Evolutionary conservation across 805 yeast species (phyloP), one percentile per base, ranked within the genome.

Genomic region (Wickerhamiella slavikovae): DNA sequence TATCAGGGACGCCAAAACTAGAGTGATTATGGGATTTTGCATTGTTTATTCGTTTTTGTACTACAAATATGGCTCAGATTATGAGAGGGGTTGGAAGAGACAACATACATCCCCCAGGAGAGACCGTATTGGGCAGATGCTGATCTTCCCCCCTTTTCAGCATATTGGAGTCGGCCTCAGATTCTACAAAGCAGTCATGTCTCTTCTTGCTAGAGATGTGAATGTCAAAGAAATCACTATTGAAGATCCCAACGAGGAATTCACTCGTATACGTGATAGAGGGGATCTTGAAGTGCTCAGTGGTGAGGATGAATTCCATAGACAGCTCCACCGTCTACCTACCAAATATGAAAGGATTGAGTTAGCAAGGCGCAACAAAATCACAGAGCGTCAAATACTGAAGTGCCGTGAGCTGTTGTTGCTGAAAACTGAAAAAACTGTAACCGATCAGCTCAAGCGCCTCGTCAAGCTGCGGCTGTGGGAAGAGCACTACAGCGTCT

Each of bases 241-340:
- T 3, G 96, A 89, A 48, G 98, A 89, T 48, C 96, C 96, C 3
- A 77, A 75, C 44, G 94, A 82, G 47, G 68, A 69, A 21, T 85
- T 89, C 52, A 96, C 85, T 45, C 91, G 78, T 44, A 56, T 89
- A 39, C 62, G 98, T 34, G 95, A 89, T 47, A 57, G 85, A 19
- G 64, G 71, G 37, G 96, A 89, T 44, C 56, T 80, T 39, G 51
- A 54, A 33, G 54, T 71, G 40, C 48, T 73, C 19, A n/a, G n/a
- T n/a, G n/a, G n/a, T n/a, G 21, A 26, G 15, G 16, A 17, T 19
- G 30, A 33, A 3, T 35, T 35, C 1, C n/a, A n/a, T n/a, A n/a
- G n/a, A n/a, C 21, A 24, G 36, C 31, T 24, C 36, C 34, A 29
- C 43, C 37, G 32, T 35, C 43, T 39, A 35, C 28, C 15, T 38